Evolutionary conservation across 164 flowering plant species (phyloP), one percentile per base, ranked within the genome.

Genomic region (Santalum album): DNA sequence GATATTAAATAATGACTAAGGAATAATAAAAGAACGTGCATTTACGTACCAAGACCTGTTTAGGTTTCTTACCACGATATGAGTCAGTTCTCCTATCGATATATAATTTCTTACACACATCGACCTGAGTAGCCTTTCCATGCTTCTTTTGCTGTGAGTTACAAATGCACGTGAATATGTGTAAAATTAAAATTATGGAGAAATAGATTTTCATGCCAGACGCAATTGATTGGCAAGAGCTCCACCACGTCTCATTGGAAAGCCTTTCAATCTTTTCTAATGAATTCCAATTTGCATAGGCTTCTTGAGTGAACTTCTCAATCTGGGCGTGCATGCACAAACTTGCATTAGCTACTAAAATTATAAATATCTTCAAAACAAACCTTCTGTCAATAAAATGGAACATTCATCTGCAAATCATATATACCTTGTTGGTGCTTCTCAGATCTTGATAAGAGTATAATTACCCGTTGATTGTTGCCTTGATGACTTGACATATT

Each of bases 401-500:
- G 2, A 9, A 38, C 22, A 16, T 24, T 10, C 4, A 6, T 14
- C 12, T 29, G 5, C 29, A 21, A 64, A 66, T 65, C 61, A n/a
- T 49, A 58, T 21, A 20, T 45, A 45, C 49, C 25, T 19, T 45
- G 19, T 1, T 20, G 23, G 21, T 45, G 49, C 25, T 21, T 20
- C 2, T 9, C 14, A 20, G 25, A 6, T 45, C 25, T 21, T 20
- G 24, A 45, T 5, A 9, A 20, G 61, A 14, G 51, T 49, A 80
- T 1, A 21, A 2, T 3, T 72, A 69, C 0, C 84, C 87, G 38
- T 77, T 32, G 14, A 72, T 29, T n/a, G 25, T 63, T 9, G 70
- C 78, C 32, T 58, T 55, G 1, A 72, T 51, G 12, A 83, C 61
- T 73, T 83, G 78, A 53, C 87, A 81, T n/a, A 79, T 70, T 0